A percentile compares a stretch with the other conserved stretches of the same genome.
Evolutionary conservation across 192 early-diverging fungal species (phyloP).

Genomic region (Pilobolus umbonatus): DNA sequence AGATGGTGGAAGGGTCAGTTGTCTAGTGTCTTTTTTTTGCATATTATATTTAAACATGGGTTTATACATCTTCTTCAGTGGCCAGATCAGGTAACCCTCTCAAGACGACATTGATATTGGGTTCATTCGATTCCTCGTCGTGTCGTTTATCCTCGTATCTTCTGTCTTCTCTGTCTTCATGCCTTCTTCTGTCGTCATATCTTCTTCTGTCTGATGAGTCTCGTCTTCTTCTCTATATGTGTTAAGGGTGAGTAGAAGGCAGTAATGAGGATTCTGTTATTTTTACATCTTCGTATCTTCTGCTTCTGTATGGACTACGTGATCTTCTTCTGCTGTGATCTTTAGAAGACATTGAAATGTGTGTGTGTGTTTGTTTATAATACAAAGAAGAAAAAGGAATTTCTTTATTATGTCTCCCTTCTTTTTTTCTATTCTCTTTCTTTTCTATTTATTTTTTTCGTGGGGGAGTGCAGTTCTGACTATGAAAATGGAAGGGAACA

Average conservation of each 20-base stretch:
- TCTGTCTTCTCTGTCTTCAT: conserved; percentile 1
- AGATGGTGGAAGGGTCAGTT: conserved; percentile 2
- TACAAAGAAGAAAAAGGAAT: no score
- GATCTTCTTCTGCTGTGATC: conserved; percentile 12
- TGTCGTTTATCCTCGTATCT: neutral
- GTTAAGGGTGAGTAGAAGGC: neutral
- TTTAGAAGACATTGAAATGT: no score
- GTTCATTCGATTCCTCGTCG: conserved; percentile 20
- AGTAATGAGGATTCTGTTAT: neutral
- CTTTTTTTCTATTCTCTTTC: conserved; percentile 1
- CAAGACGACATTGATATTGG: conserved; percentile 37
- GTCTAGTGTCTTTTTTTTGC: neutral
- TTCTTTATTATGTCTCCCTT: no score
- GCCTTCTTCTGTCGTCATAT: neutral
- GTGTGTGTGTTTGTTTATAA: no score
- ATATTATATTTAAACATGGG: neutral
- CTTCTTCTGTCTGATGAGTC: neutral
- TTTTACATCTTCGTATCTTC: conserved; percentile 1
- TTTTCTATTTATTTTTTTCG: neutral
- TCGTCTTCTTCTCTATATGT: neutral
- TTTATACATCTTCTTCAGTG: conserved; percentile 32
- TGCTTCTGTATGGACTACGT: neutral
- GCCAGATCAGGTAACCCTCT: conserved; percentile 28
- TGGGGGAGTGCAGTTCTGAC: no score
- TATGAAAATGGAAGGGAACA: no score